Base-by-base conservation (phyloP, 345 rosid genomes). In the Moricandia arvensis region DNA sequence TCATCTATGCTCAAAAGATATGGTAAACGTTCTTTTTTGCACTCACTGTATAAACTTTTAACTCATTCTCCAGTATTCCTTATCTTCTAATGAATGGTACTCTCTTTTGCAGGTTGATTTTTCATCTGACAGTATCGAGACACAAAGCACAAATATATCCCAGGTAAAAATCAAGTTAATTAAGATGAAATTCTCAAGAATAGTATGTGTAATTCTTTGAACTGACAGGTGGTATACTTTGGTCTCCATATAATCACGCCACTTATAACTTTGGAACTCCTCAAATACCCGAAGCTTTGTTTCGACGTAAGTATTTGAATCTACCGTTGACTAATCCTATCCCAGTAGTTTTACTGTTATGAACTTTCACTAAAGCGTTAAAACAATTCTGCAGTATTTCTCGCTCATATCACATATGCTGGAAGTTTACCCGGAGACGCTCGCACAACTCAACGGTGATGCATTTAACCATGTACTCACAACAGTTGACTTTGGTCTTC, bases 251-350 rank as follows among this genome's bases (percentile, higher is more conserved):
- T 91, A 53, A 88, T 94, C 61, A 87, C 91, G 35, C 95, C 98
- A 66, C 86, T 94, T 66, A 90, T 94, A 78, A 85, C 96, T 49
- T 76, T 88, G 88, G 97, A 94, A 74, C 87, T 94, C 74, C 85
- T 94, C 83, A 94, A 94, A 83, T 94, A 87, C 83, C 98, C 98
- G 51, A 94, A 94, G 84, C 97, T 94, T 80, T 94, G 97, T 82
- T 88, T 84, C 63, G 98, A 94, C 73, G 98, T 91, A 90, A 89
- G 97, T 59, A 26, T 37, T 34, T 73, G 47, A 63, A 59, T 59
- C 59, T 18, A 70, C 10, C 61, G 54, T 70, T 31, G 15, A 57
- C 66, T 64, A 70, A 55, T 58, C 63, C 24, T 58, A 54, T 71
- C 15, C 7, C 59, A 41, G 60, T 71, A 47, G 13, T 59, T 47